Evolutionary conservation across 2,329 filamentous ascomycete species (phyloP), one percentile per base, ranked within the genome.

Genomic region (Arachnomyces sp.): DNA sequence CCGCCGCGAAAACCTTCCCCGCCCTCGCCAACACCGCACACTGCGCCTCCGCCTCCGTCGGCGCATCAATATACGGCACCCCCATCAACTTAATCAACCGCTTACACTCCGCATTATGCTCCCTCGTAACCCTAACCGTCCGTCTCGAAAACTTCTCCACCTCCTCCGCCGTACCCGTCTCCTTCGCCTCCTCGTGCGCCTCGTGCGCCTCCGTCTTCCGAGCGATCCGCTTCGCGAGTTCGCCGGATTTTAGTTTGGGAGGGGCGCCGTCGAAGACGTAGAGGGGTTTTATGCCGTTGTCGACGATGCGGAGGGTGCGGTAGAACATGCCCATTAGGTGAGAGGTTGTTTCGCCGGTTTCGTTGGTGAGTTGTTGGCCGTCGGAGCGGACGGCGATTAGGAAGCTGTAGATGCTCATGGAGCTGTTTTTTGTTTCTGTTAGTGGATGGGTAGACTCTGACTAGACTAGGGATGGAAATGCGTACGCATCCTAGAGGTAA

Each of bases 241-340:
- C 92, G 48, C 92, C 92, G 0, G 88, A 95, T 69, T 98, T 98
- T 60, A 98, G 81, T 63, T 95, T 96, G 1, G 92, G 92, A 13
- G 92, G 92, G 7, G 89, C 88, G 43, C 92, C 92, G 54, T 98
- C 92, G 61, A 98, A 98, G 43, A 98, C 90, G 64, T 95, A 98
- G 51, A 98, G 77, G 1, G 92, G 92, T 62, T 98, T 98, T 71
- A 98, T 96, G 43, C 92, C 92, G 55, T 95, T 96, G 67, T 98
- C 92, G 56, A 96, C 86, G 70, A 98, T 96, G 54, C 92, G 88
- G 5, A 98, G 75, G 2, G 92, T 98, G 54, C 92, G 89, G 73
- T 98, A 98, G 72, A 98, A 98, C 81, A 98, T 90, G 58, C 92
- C 92, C 89, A 98, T 96, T 12, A 98, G 72, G 63, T 98, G 92